Conservation (phyloP, 257 asterid species). For the Forsythia suspensa region DNA sequence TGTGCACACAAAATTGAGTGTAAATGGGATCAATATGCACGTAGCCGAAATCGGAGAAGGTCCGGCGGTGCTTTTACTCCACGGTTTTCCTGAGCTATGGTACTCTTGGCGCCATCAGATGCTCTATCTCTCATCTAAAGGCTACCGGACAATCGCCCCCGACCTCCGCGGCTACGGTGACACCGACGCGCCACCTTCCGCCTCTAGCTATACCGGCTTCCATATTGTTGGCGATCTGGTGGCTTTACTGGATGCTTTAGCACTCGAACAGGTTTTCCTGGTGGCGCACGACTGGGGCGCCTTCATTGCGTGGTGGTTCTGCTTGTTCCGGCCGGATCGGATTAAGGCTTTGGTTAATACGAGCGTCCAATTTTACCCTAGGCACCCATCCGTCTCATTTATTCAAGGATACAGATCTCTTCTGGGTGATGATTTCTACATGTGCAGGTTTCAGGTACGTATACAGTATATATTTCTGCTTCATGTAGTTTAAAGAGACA, state of each 20-base stretch:
- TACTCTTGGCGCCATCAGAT: slow-evolving; percentile 31
- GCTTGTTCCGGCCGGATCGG: slow-evolving; percentile 19
- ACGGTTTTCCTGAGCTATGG: slow-evolving; percentile 24
- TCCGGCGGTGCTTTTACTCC: slow-evolving; percentile 28
- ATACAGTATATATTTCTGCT: too few relatives aligned
- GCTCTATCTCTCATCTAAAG: slow-evolving; percentile 17
- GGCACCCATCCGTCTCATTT: slow-evolving; percentile 4
- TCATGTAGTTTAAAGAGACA: too few relatives aligned
- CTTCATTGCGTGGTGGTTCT: slow-evolving; percentile 21
- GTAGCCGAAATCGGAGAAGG: slow-evolving; percentile 26
- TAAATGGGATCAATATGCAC: slow-evolving; percentile 28
- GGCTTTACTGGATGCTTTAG: slow-evolving; percentile 19
- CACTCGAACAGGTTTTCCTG: slow-evolving; percentile 19
- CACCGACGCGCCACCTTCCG: slow-evolving; percentile 17
- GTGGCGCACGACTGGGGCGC: slow-evolving; percentile 33
- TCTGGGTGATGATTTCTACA: slow-evolving; percentile 27
- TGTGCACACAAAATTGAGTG: slow-evolving; percentile 3
- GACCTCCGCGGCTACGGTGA: slow-evolving; percentile 30
- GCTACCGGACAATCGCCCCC: slow-evolving; percentile 24
- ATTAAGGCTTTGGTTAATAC: slow-evolving; percentile 25
- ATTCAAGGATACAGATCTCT: slow-evolving; percentile 16
- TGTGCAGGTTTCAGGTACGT: slow-evolving; percentile 27
- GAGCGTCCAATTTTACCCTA: slow-evolving; percentile 25
- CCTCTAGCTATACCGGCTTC: slow-evolving; percentile 9
- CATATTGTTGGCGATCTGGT: slow-evolving; percentile 30